Evolutionary conservation across 331 rosid genomes (phyloP).

Genomic region (Dryas integrifolia): DNA sequence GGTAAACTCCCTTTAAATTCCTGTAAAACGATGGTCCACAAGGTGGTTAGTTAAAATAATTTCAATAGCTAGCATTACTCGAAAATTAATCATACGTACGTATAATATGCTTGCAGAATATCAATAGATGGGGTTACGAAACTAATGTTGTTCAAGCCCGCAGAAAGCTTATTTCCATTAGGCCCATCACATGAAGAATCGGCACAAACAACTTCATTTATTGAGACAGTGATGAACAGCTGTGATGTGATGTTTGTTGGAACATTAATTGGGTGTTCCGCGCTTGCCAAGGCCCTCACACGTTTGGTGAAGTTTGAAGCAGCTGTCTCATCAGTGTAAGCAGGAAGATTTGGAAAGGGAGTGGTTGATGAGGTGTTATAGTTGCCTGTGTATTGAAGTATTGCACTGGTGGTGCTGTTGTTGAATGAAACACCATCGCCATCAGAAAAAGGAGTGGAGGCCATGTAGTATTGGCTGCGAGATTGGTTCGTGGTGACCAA

Average conservation of each 20-base stretch:
- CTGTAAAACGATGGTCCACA: too few relatives aligned
- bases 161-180: constrained; percentile 21
- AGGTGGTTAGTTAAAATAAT: too few relatives aligned
- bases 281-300: constrained; percentile 27
- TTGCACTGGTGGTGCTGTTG: constrained; percentile 34
- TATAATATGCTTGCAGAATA: constrained; percentile 38
- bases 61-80: too few relatives aligned
- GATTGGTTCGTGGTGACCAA: constrained; percentile 20
- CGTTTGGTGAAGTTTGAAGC: constrained; percentile 3
- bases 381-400: constrained; percentile 27
- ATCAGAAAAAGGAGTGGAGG: constrained; percentile 26
- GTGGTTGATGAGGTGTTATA: constrained; percentile 6
- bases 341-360: constrained; percentile 27
- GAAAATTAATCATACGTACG: neutral
- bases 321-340: neutral
- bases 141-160: constrained; percentile 43
- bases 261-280: constrained; percentile 22
- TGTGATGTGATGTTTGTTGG: constrained; percentile 10
- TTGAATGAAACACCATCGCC: neutral
- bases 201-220: constrained; percentile 31
- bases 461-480: constrained; percentile 25
- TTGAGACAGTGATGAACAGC: constrained; percentile 25
- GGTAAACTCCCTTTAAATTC: constrained; percentile 3
- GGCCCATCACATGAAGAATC: constrained; percentile 35
- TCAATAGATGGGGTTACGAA: constrained; percentile 27